A percentile compares a stretch with the other conserved stretches of the same genome.
phyloP scores from a whole-genome alignment of 768 basidiomycete genomes.

The Tulasnella sp. region DNA sequence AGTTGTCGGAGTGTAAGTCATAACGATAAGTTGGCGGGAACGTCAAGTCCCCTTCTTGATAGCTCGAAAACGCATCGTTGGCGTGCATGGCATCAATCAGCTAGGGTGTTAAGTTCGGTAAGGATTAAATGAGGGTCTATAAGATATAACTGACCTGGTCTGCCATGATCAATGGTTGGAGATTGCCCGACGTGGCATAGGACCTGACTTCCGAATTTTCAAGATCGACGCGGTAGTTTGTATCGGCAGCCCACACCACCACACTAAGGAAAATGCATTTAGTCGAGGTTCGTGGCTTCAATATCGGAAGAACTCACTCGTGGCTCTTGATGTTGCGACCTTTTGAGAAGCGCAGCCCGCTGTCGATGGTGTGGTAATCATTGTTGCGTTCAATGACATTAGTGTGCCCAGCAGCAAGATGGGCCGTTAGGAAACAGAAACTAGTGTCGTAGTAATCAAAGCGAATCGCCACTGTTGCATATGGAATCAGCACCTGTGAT shows the following conservation, averaged over 20 bases:
- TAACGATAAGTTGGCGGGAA: conserved; percentile 96
- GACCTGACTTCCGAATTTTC: conserved; percentile 72
- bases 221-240: conserved; percentile 88
- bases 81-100: conserved; percentile 63
- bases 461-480: conserved; percentile 62
- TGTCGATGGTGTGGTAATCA: conserved; percentile 82
- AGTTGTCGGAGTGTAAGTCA: conserved; percentile 69
- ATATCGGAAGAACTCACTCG: conserved; percentile 53
- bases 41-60: conserved; percentile 80
- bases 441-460: conserved; percentile 85
- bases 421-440: conserved; percentile 92
- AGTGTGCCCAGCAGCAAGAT: conserved; percentile 90
- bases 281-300: neutral
- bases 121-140: neutral
- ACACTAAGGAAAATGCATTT: conserved; percentile 44
- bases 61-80: conserved; percentile 70
- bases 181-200: conserved; percentile 55
- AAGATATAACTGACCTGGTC: conserved; percentile 64
- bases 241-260: conserved; percentile 89
- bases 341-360: conserved; percentile 76
- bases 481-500: neutral
- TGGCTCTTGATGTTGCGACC: conserved; percentile 86
- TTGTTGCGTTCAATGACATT: conserved; percentile 86
- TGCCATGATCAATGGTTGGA: conserved; percentile 63
- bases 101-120: conserved; percentile 35